phyloP scores from a whole-genome alignment of 2,329 filamentous ascomycete species.

The Fusarium acutatum region DNA sequence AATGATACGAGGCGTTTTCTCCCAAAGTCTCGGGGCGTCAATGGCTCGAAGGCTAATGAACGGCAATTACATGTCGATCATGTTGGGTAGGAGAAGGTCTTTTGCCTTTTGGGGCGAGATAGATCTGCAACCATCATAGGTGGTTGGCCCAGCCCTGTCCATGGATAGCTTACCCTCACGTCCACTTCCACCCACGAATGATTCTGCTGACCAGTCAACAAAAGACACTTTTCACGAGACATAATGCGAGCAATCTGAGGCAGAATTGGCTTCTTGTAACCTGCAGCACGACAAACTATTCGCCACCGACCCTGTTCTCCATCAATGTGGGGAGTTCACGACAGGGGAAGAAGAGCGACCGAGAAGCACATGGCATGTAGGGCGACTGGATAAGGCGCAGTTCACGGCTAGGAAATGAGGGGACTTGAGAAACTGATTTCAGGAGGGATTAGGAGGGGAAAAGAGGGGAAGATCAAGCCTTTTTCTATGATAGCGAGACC shows the following conservation, averaged over 20 bases:
- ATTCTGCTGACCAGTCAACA: conserved; percentile 13
- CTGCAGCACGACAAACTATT: conserved; percentile 14
- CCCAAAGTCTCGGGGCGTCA: background rate
- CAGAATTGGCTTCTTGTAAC: conserved; percentile 4
- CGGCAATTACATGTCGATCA: conserved; percentile 11
- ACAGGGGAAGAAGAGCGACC: conserved; percentile 21
- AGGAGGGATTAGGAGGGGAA: conserved; percentile 13
- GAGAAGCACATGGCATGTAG: conserved; percentile 20
- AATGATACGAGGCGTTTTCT: background rate
- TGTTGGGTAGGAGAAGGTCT: conserved; percentile 10
- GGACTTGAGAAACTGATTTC: conserved; percentile 5
- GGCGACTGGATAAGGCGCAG: conserved; percentile 25
- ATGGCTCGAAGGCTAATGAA: conserved; percentile 2
- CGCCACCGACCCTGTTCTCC: conserved; percentile 28
- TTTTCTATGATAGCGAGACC: background rate
- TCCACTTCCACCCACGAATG: background rate
- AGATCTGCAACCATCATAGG: conserved; percentile 34
- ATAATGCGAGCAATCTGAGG: background rate
- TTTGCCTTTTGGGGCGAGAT: conserved; percentile 23
- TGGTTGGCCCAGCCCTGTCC: conserved; percentile 17
- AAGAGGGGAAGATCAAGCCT: conserved; percentile 13
- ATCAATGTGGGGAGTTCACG: conserved; percentile 33
- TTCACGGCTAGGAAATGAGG: conserved; percentile 13
- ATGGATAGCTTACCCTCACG: conserved; percentile 20
- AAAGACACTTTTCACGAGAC: conserved; percentile 4